Evolutionary conservation across 2,329 filamentous ascomycete species (phyloP).

Genomic region (Pestalotiopsis sp.): DNA sequence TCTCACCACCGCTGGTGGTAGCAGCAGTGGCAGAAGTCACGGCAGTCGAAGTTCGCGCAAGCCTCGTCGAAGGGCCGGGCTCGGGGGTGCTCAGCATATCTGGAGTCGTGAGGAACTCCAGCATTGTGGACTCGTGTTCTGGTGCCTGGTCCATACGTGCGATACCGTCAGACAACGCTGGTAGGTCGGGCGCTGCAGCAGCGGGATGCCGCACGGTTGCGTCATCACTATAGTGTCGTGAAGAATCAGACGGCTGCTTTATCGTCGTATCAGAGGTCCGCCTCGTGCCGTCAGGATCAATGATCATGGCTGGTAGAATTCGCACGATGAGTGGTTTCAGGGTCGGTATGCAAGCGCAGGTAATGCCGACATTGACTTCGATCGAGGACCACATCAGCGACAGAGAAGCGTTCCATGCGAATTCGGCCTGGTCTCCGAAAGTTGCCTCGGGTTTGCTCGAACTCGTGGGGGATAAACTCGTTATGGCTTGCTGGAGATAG

Average conservation of each 20-base stretch:
- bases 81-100: conserved; percentile 22
- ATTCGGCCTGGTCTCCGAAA: conserved; percentile 54
- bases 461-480: conserved; percentile 36
- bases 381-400: conserved; percentile 94
- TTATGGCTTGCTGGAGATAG: conserved; percentile 76
- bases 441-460: conserved; percentile 39
- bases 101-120: conserved; percentile 50
- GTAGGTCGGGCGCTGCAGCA: conserved; percentile 12
- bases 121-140: conserved; percentile 32
- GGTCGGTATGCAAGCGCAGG: conserved; percentile 89
- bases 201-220: conserved; percentile 12
- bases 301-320: conserved; percentile 56
- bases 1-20: conserved; percentile 35
- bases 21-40: conserved; percentile 37
- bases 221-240: conserved; percentile 23
- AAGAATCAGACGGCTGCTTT: conserved; percentile 24
- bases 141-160: conserved; percentile 19
- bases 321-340: conserved; percentile 80
- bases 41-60: conserved; percentile 25
- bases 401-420: conserved; percentile 74
- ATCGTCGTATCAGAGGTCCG: conserved; percentile 28
- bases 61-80: conserved; percentile 12
- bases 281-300: conserved; percentile 48
- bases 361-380: conserved; percentile 87
- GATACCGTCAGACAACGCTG: conserved; percentile 15